Conservation (phyloP, 2,329 filamentous ascomycete genomes). For the Trichoderma cornu-damae region DNA sequence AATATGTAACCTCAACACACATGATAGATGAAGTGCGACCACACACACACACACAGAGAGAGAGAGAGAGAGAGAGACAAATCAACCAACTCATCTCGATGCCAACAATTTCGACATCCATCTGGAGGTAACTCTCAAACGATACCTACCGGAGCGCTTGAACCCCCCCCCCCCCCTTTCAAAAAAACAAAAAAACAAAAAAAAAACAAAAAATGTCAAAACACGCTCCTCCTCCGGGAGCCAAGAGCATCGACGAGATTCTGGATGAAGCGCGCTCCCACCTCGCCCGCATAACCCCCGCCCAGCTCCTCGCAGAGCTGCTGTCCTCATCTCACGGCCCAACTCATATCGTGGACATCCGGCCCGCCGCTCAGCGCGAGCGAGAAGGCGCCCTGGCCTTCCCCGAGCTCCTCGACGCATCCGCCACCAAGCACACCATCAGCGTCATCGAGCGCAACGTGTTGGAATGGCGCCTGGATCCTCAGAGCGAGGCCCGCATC, state of each 20-base stretch:
- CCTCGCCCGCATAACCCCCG: constrained; percentile 7
- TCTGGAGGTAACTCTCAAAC: no score
- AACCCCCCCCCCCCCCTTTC: no score
- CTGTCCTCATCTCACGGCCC: constrained; percentile 14
- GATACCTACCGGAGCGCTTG: no score
- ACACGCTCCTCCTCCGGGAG: constrained; percentile 17
- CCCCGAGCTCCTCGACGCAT: constrained; percentile 1
- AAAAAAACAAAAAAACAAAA: neutral
- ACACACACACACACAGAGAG: no score
- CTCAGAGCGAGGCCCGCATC: constrained; percentile 16
- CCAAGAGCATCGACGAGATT: constrained; percentile 19
- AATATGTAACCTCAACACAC: no score
- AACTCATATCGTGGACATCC: constrained; percentile 19
- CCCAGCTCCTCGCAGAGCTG: constrained; percentile 16
- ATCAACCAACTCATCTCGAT: no score
- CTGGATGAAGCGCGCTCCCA: constrained; percentile 18
- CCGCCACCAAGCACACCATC: constrained; percentile 5
- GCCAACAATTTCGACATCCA: no score
- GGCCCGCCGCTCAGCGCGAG: constrained; percentile 17
- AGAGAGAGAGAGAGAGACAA: no score
- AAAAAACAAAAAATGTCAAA: constrained; percentile 10
- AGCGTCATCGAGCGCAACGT: constrained; percentile 19
- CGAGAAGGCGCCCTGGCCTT: constrained; percentile 15
- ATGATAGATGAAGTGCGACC: no score
- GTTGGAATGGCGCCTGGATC: constrained; percentile 19